Base-by-base conservation (phyloP, 768 basidiomycete species). In the Phylloporus rhodoxanthus region DNA sequence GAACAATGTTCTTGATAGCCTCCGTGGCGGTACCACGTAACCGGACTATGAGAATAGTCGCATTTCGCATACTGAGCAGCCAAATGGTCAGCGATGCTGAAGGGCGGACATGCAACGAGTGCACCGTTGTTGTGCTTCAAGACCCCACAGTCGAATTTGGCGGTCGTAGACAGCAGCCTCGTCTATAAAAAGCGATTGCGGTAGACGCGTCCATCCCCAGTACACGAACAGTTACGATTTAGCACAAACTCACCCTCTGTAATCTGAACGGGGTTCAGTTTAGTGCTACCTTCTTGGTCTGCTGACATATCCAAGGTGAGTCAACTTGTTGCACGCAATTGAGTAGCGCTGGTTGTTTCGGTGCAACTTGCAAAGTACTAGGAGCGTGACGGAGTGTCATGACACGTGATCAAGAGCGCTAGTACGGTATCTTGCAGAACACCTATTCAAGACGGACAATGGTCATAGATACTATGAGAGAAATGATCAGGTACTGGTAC, bases 131-230 rank as follows among this genome's bases (percentile, higher is more conserved):
- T 99, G 96, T 30, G 96, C 96, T 66, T 97, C 96, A 36, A 97
- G 80, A 39, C 96, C 96, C 96, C 96, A 99, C 58, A 97, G 71
- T 26, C 95, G 82, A 73, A 98, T 96, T 68, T 98, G 94, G 23
- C 95, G 84, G 67, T 98, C 96, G 67, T 98, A 96, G 21, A 96
- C 77, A 13, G 87, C 90, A n/a, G 81, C 83, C 57, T 85, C 78
- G 60, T 80, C 78, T 80, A 50, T 37, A 14, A 37, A 28, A 33
- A 28, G 41, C 15, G 30, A 20, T 19, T 40, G 13, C 26, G 8
- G 20, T 26, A 43, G 29, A 49, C 33, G 37, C 29, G 45, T 45
- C 45, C 37, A 30, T 25, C n/a, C 19, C 54, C 39, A 48, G 45
- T 8, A 28, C 25, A 40, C 25, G 40, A 5, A 20, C n/a, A 32